Evolutionary conservation across 257 asterid species (phyloP), one percentile per base, ranked within the genome.

Genomic region (Hygrophila difformis): DNA sequence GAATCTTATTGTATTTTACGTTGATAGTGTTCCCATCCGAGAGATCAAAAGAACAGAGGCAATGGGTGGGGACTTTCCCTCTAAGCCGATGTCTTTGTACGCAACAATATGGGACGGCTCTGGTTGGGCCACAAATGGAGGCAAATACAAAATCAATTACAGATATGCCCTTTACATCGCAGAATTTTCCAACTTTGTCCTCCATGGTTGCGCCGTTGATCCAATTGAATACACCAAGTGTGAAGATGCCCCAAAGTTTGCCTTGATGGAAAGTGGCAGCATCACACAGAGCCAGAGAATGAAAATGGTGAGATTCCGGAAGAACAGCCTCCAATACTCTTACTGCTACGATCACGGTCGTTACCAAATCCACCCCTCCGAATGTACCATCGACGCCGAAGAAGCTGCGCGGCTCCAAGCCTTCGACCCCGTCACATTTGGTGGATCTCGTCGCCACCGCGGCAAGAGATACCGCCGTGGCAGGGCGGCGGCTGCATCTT

Each of bases 31-130:
- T 16, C 94, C 96, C 36, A 79, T 86, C 1, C 60, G 96, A 68
- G 94, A 82, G 78, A 48, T 86, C 67, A 68, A 55, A 29, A 76
- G 82, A 56, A 74, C 78, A 53, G 65, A 67, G 38, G 49, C 78
- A 22, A 82, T 82, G 93, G 86, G 93, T 66, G 93, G 81, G 58
- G 86, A 82, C 68, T 86, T 76, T 60, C 96, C 96, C 40, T 74
- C 93, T 0, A 86, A 86, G 65, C 88, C 94, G 17, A 79, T 86
- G 94, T 74, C 88, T 4, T 18, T 86, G 14, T 82, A 82, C 50
- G 93, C 93, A 6, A 86, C 96, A 14, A 82, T 86, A 67, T 86
- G 96, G n/a, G n/a, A n/a, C n/a, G n/a, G n/a, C n/a, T n/a, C n/a
- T n/a, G n/a, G n/a, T n/a, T n/a, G n/a, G n/a, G 96, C 96, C 50